phyloP scores from a whole-genome alignment of 805 yeast genomes.

The Alloascoidea africana region DNA sequence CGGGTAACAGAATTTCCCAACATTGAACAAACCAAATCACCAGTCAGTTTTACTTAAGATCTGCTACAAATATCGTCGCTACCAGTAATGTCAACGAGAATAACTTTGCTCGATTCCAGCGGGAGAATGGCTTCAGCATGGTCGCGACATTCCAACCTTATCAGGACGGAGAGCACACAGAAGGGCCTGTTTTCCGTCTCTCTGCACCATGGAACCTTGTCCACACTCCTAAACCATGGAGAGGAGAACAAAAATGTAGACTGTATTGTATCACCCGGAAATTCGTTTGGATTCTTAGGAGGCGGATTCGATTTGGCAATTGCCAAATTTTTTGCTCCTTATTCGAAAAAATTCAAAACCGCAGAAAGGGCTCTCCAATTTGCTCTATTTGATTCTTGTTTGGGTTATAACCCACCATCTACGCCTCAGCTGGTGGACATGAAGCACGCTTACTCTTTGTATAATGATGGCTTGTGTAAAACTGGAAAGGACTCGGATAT shows the following conservation, averaged over 20 bases:
- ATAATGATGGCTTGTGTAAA: neutral
- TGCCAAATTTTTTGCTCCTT: constrained; percentile 14
- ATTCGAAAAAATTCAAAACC: constrained; percentile 8
- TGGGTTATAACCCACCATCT: constrained; percentile 20
- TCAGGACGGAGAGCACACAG: neutral
- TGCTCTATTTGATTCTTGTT: constrained; percentile 3
- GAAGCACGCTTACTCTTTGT: constrained; percentile 5
- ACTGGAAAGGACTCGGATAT: neutral
- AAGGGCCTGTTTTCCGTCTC: neutral
- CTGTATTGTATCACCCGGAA: constrained; percentile 33
- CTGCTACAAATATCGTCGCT: too few relatives aligned
- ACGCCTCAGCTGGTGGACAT: constrained; percentile 18
- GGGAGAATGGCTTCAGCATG: neutral
- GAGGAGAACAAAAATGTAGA: constrained; percentile 5
- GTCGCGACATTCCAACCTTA: neutral
- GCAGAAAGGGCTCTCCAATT: constrained; percentile 7
- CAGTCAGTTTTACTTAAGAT: too few relatives aligned
- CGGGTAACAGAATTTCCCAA: too few relatives aligned
- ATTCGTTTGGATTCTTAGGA: constrained; percentile 31
- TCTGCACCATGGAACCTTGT: neutral
- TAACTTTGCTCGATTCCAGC: neutral
- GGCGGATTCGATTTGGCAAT: constrained; percentile 34
- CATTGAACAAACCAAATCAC: too few relatives aligned
- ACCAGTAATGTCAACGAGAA: too few relatives aligned
- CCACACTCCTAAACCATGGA: too few relatives aligned